Base-by-base conservation (phyloP, 2,329 filamentous ascomycete species). In the Byssoonygena ceratinophila region DNA sequence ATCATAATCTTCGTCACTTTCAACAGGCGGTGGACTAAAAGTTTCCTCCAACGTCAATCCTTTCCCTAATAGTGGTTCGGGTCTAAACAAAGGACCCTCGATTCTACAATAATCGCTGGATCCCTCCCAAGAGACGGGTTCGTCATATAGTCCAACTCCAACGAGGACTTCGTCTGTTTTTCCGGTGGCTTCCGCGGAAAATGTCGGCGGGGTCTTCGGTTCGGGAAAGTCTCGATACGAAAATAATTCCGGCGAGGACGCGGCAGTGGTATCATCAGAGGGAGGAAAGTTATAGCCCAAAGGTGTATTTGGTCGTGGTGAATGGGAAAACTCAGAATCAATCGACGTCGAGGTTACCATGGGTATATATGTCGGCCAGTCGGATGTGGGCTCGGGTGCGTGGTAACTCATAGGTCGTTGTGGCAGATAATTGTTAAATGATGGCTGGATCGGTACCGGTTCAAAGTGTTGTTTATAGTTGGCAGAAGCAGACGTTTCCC, bases 141-240 rank as follows among this genome's bases (percentile, higher is more conserved):
- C 72, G 61, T 88, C 86, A 66, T 92, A 92, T 0, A 92, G 76
- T 0, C 87, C 87, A 78, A 92, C 83, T 18, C 86, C 86, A n/a
- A 89, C 76, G 1, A 91, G 75, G 55, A 88, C 83, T 61, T 89
- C 85, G 34, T 81, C 83, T 2, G 51, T 29, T 27, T 27, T 44
- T 11, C 8, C 23, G 16, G 22, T 44, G 12, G 3, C 34, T 22
- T 52, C 51, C 16, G 46, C 20, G 7, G 46, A 18, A 16, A 34
- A 34, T 11, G 36, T 53, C 16, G 57, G 54, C 6, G 54, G 58
- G 20, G 58, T 36, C n/a, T 59, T 57, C 12, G 59, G 56, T n/a
- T 61, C 57, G 1, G 64, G 60, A n/a, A 63, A 62, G 22, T 65
- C 61, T 48, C 67, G 66, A 32, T 65, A 64, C n/a, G 67, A 64